Conservation (phyloP, 2,329 filamentous ascomycete species). For the Chrysoporthe deuterocubensis region DNA sequence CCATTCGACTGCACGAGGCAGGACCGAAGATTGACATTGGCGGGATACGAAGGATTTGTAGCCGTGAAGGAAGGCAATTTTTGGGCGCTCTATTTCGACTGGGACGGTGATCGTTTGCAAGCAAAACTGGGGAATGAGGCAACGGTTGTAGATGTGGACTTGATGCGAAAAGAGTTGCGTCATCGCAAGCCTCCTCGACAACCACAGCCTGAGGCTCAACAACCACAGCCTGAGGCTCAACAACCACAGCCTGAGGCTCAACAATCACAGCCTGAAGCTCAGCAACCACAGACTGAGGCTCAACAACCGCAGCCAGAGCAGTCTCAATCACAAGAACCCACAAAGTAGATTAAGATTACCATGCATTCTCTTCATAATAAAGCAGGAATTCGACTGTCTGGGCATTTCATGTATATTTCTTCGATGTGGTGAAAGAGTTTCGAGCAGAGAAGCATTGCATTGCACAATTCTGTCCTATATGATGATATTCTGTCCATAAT, state of each 20-base stretch:
- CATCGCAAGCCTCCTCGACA: slow-evolving; percentile 5
- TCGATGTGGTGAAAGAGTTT: too few relatives aligned
- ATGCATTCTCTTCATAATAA: too few relatives aligned
- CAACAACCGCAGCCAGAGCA: too few relatives aligned
- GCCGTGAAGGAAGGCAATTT: slow-evolving; percentile 50
- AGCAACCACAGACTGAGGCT: too few relatives aligned
- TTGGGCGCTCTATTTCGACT: slow-evolving; percentile 54
- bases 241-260: not conserved
- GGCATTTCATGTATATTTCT: too few relatives aligned
- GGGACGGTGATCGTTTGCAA: slow-evolving; percentile 49
- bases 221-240: not conserved
- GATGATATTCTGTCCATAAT: too few relatives aligned
- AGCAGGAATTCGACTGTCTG: too few relatives aligned
- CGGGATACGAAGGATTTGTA: slow-evolving; percentile 54
- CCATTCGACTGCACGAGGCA: slow-evolving; percentile 57
- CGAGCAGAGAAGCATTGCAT: too few relatives aligned
- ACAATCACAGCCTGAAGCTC: too few relatives aligned
- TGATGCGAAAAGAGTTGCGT: slow-evolving; percentile 53
- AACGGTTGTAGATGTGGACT: slow-evolving; percentile 58
- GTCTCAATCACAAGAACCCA: too few relatives aligned
- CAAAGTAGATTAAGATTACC: too few relatives aligned
- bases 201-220: not conserved
- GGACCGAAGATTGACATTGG: slow-evolving; percentile 54
- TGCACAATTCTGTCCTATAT: too few relatives aligned
- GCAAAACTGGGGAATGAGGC: slow-evolving; percentile 51